Conservation (phyloP, 352 stramenopile genomes). For the Vaucheria bursata region DNA sequence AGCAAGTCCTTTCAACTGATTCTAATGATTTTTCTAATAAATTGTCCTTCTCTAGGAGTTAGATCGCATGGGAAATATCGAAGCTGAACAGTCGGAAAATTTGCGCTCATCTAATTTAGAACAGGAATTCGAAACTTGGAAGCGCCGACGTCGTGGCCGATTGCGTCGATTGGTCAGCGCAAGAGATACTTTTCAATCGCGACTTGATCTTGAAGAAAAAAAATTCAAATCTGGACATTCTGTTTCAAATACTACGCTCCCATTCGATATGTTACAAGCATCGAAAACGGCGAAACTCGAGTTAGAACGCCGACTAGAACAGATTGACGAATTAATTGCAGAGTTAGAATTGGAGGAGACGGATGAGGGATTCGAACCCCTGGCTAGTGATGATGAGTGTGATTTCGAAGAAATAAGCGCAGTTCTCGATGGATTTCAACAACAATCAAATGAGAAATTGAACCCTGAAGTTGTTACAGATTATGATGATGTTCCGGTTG, state of each 20-base stretch:
- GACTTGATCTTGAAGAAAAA: not conserved
- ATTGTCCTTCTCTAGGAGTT: not conserved
- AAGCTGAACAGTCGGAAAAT: not conserved
- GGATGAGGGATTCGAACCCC: not conserved
- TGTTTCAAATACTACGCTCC: not conserved
- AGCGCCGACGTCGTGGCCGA: not conserved
- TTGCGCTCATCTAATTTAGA: not conserved
- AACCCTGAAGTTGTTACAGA: too few species aligned
- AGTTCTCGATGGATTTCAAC: too few species aligned
- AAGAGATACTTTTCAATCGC: not conserved
- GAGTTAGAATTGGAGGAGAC: conserved; percentile 7
- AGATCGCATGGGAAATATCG: not conserved
- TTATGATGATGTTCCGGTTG: too few species aligned
- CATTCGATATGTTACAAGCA: too few species aligned
- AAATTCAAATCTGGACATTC: not conserved
- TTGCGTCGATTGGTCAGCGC: not conserved
- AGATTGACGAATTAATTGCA: not conserved
- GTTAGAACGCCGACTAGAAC: conserved; percentile 1
- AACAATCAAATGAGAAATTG: too few species aligned
- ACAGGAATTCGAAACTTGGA: not conserved
- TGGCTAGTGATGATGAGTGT: not conserved
- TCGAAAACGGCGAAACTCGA: not conserved
- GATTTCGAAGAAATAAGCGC: too few species aligned
- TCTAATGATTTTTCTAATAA: not conserved
- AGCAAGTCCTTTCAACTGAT: not conserved